A percentile compares a stretch with the other conserved stretches of the same genome.
Conservation (phyloP, 805 yeast genomes). For the Babjeviella inositovora region DNA sequence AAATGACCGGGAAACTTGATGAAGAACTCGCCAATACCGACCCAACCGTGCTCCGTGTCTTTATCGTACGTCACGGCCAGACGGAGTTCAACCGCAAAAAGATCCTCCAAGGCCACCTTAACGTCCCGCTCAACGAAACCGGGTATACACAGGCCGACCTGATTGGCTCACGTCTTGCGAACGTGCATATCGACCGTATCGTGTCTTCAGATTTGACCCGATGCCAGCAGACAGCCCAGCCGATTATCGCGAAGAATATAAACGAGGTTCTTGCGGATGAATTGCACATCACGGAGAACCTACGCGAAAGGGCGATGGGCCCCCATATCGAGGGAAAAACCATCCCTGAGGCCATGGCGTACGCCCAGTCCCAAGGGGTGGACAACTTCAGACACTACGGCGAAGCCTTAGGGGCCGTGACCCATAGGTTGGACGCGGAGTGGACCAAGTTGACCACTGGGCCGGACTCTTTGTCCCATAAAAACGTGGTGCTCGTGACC, state of each 20-base stretch:
- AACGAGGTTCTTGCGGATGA: constrained; percentile 5
- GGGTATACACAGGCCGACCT: constrained; percentile 47
- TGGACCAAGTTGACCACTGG: constrained; percentile 24
- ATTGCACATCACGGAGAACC: constrained; percentile 17
- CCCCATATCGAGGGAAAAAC: constrained; percentile 55
- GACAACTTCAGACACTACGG: constrained; percentile 47
- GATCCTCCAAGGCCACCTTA: constrained; percentile 68
- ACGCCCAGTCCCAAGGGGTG: constrained; percentile 35
- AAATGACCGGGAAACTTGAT: too few species aligned
- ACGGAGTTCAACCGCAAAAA: constrained; percentile 56
- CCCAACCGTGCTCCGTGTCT: constrained; percentile 24
- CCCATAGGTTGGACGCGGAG: constrained; percentile 27
- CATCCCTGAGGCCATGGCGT: constrained; percentile 40
- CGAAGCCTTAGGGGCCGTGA: constrained; percentile 31
- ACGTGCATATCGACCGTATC: constrained; percentile 24
- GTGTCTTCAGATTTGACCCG: constrained; percentile 38
- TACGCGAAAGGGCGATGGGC: constrained; percentile 73
- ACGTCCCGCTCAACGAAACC: constrained; percentile 42
- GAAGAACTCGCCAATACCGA: too few species aligned
- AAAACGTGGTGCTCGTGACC: constrained; percentile 46
- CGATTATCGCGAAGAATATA: constrained; percentile 15
- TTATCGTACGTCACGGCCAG: constrained; percentile 73
- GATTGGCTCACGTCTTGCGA: constrained; percentile 28
- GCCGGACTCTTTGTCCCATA: constrained; percentile 12
- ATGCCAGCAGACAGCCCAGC: constrained; percentile 41